Evolutionary conservation across 2,329 filamentous ascomycete species (phyloP), one percentile per base, ranked within the genome.

Genomic region (Colletotrichum melonis): DNA sequence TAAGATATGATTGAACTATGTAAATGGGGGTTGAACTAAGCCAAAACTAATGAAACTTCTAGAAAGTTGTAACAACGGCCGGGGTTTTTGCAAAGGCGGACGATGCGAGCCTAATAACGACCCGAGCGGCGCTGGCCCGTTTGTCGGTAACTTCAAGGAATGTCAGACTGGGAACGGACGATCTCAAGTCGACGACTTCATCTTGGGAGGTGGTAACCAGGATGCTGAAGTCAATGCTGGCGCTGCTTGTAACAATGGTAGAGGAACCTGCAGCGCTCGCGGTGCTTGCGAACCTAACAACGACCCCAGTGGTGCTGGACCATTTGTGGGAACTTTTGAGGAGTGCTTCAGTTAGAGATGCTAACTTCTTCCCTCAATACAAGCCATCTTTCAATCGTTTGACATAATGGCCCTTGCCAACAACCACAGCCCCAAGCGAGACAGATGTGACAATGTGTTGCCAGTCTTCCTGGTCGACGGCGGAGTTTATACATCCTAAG

Each of bases 61-160:
- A 62, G 65, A 67, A 24, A 67, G 65, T 19, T 67, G 56, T n/a
- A 62, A 67, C 22, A 55, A 67, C 22, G 65, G 46, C 4, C 56
- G 57, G 6, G 65, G 56, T 0, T 60, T 62, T n/a, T 60, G 65
- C 38, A 60, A 60, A 38, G 56, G 28, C 30, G 28, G 28, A 11
- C 38, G 30, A 54, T 60, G 65, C 28, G n/a, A 67, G 24, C 56
- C 56, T 5, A 62, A 52, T 5, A 60, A 54, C 56, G 54, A 67
- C 64, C 54, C 8, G 55, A 42, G 38, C 38, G 38, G 38, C 38
- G 38, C 38, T 42, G 38, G 38, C 38, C 38, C 38, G 0, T 42
- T 42, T 42, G 38, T 8, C 16, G 38, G 38, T 42, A 42, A 42
- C 38, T 42, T 42, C 38, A 42, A 19, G 38, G 16, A 42, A 42